Conservation (phyloP, 2,329 filamentous ascomycete genomes). For the Beauveria sp. region DNA sequence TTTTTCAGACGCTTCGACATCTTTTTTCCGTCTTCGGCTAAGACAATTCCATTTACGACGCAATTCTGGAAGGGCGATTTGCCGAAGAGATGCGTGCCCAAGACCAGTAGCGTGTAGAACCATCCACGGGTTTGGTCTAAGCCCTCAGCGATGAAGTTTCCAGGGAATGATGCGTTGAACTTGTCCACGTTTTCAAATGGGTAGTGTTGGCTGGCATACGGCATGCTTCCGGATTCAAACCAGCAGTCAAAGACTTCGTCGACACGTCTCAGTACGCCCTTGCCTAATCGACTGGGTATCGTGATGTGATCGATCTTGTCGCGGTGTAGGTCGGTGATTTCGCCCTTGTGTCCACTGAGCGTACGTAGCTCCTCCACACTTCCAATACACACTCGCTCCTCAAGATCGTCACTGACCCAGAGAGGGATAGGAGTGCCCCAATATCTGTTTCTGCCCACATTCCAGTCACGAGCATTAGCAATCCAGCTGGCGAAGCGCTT, state of each 20-base stretch:
- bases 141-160: constrained; percentile 90
- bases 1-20: constrained; percentile 98
- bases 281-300: constrained; percentile 83
- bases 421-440: constrained; percentile 92
- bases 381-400: constrained; percentile 79
- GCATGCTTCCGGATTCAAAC: constrained; percentile 96
- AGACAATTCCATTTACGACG: constrained; percentile 90
- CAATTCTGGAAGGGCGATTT: constrained; percentile 87
- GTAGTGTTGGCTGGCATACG: constrained; percentile 84
- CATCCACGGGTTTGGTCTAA: constrained; percentile 91
- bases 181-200: constrained; percentile 82
- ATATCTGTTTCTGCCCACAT: constrained; percentile 86
- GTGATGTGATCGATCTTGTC: constrained; percentile 93
- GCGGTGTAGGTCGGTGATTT: constrained; percentile 79
- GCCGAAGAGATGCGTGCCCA: constrained; percentile 83
- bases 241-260: constrained; percentile 94
- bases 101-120: constrained; percentile 89
- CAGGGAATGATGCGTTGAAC: constrained; percentile 76
- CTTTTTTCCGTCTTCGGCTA: constrained; percentile 91
- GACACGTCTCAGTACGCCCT: constrained; percentile 70
- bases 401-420: constrained; percentile 84
- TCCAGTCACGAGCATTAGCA: constrained; percentile 85
- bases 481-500: constrained; percentile 91
- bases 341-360: constrained; percentile 77
- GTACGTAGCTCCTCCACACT: constrained; percentile 78